Conservation (phyloP, 2,329 filamentous ascomycete genomes). For the Penicillium olsonii region DNA sequence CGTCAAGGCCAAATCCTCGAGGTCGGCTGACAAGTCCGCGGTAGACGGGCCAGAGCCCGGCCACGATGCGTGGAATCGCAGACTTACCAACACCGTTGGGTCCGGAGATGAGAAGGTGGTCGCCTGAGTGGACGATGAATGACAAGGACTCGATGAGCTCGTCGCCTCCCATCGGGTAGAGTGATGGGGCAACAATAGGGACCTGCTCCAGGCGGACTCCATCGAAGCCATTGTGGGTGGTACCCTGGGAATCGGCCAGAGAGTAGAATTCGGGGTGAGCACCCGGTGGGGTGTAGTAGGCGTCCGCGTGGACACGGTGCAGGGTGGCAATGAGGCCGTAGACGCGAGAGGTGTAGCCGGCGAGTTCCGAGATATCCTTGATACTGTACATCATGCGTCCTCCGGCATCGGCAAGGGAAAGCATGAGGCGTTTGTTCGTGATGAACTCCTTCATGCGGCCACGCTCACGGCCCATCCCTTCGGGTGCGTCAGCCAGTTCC, state of each 20-base stretch:
- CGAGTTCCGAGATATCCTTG: constrained; percentile 94
- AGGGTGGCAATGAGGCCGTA: constrained; percentile 94
- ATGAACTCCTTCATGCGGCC: constrained; percentile 98
- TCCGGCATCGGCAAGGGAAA: constrained; percentile 92
- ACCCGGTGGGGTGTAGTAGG: constrained; percentile 72
- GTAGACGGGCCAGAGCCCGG: constrained; percentile 94
- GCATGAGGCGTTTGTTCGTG: constrained; percentile 97
- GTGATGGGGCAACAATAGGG: constrained; percentile 81
- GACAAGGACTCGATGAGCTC: constrained; percentile 86
- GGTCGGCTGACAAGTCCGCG: constrained; percentile 88
- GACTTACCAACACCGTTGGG: constrained; percentile 94
- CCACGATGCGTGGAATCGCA: constrained; percentile 81
- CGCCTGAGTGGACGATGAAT: constrained; percentile 84
- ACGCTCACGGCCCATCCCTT: constrained; percentile 60
- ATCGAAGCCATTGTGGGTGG: constrained; percentile 90
- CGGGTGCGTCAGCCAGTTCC: constrained; percentile 57
- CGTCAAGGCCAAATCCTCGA: constrained; percentile 76
- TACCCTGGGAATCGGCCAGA: constrained; percentile 87
- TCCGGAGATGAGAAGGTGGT: constrained; percentile 92
- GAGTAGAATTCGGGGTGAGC: constrained; percentile 79
- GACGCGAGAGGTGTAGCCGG: constrained; percentile 92
- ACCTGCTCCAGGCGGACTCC: constrained; percentile 92
- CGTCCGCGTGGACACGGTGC: constrained; percentile 87
- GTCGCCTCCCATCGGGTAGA: constrained; percentile 89
- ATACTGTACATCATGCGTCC: constrained; percentile 99